Conservation (phyloP, 1,284 basidiomycete genomes). For the Sporisorium sorghi region DNA sequence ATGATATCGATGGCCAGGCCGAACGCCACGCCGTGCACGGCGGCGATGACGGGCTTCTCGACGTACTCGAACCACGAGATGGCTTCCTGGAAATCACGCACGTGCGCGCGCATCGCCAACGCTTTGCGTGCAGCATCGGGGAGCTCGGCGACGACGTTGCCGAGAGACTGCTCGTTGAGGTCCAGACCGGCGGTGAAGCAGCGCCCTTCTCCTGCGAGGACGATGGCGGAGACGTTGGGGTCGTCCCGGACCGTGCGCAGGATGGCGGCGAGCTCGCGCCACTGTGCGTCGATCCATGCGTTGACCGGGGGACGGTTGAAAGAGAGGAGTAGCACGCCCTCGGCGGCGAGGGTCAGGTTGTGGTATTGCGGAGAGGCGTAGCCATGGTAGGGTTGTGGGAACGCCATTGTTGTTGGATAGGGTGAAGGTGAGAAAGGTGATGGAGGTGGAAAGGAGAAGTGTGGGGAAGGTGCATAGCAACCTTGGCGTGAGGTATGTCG, state of each 20-base stretch:
- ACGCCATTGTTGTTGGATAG: constrained; percentile 29
- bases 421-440: not conserved
- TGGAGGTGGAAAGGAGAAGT: not conserved
- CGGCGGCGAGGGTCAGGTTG: constrained; percentile 52
- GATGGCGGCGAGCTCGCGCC: constrained; percentile 62
- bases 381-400: constrained; percentile 44
- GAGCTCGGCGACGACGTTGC: constrained; percentile 21
- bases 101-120: constrained; percentile 53
- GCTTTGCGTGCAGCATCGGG: constrained; percentile 64
- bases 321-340: constrained; percentile 58
- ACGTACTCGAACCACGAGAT: constrained; percentile 74
- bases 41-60: constrained; percentile 84
- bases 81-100: constrained; percentile 67
- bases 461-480: not conserved
- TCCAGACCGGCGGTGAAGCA: constrained; percentile 69
- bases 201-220: constrained; percentile 63
- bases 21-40: constrained; percentile 80
- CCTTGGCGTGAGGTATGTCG: not conserved
- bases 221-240: constrained; percentile 61
- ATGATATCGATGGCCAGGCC: constrained; percentile 83
- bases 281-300: constrained; percentile 61
- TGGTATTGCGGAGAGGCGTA: constrained; percentile 49
- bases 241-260: constrained; percentile 58
- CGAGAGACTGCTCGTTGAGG: constrained; percentile 40
- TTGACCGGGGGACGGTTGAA: constrained; percentile 66